Evolutionary conservation across 176 grass and related monocot species (phyloP), one percentile per base, ranked within the genome.

Genomic region (Oryza australiensis): DNA sequence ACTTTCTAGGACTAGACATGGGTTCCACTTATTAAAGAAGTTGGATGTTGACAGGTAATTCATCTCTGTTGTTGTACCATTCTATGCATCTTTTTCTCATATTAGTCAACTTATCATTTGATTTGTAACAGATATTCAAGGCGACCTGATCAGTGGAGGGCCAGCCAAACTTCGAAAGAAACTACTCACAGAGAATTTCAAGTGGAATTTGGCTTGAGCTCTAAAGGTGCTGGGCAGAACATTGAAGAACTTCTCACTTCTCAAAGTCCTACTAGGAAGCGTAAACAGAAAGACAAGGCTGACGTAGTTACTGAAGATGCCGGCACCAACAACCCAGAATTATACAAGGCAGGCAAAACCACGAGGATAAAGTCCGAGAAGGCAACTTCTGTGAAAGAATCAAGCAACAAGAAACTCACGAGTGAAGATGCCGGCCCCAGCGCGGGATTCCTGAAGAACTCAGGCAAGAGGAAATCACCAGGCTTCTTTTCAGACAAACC

Each of bases 31-130:
- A 79, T 84, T 95, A 78, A 98, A 80, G 73, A 98, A 98, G 80
- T 87, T 98, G 79, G 93, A 98, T 90, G 85, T 98, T 59, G 96
- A 95, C 71, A 91, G 90, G 96, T 93, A 80, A 71, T 55, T 64
- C 33, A 70, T 23, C 42, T 90, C 35, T 8, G 26, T 72, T 59
- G n/a, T 24, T 57, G 15, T 55, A 60, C 1, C 55, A 60, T 60
- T 23, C 9, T 60, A 24, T 67, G n/a, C 28, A 5, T 51, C 4
- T 4, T 35, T 28, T 26, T 14, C 48, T 1, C 71, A 29, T 79
- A 32, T 66, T 80, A 29, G 55, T 20, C 9, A 24, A 68, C 22
- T 68, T 76, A 57, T 14, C 4, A 51, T 68, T 74, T 51, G 10
- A 27, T 78, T 78, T 3, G 7, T 27, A 75, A 53, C 75, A 98